Base-by-base conservation (phyloP, 2,329 filamentous ascomycete species). In the Juglanconis oblonga region DNA sequence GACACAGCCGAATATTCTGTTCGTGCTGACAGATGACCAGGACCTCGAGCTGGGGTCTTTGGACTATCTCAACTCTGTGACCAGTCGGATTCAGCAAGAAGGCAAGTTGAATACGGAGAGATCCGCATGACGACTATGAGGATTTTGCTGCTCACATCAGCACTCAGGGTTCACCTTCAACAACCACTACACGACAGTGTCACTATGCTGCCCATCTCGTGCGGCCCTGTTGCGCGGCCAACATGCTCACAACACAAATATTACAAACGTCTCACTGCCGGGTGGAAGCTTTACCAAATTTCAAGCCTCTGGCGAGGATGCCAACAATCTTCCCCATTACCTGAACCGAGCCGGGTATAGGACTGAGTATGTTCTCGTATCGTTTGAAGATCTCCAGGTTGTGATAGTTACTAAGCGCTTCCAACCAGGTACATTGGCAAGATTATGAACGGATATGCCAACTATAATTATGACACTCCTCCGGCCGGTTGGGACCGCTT, bases 321-420 rank as follows among this genome's bases (percentile, higher is more conserved):
- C 87, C 1, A 81, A 87, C 40, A 90, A 88, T 62, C 78, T 91
- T 0, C 88, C 88, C 0, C 70, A 91, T 0, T 91, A 88, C 87
- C 72, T 92, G n/a, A 86, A 90, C 64, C 71, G 81, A 4, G 83
- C 82, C 0, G 87, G 87, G 0, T 91, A 91, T 68, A 83, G 84
- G 64, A 90, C 88, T 0, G 90, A 89, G 67, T 57, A 47, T 17
- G 44, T 42, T 11, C 10, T 11, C 38, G 3, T 4, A 10, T 42
- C 10, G 38, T 42, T 24, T 24, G 24, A 42, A 11, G 4, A 14
- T 42, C n/a, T 11, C n/a, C 38, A 13, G 11, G 38, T 11, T 14
- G 35, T 38, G 11, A 38, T 8, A 38, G 2, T 7, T 38, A 38
- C 36, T 38, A 38, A 38, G 36, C 2, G 38, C 11, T 11, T 42